Evolutionary conservation across 768 basidiomycete species (phyloP), one percentile per base, ranked within the genome.

Genomic region (Kwoniella bestiolae): DNA sequence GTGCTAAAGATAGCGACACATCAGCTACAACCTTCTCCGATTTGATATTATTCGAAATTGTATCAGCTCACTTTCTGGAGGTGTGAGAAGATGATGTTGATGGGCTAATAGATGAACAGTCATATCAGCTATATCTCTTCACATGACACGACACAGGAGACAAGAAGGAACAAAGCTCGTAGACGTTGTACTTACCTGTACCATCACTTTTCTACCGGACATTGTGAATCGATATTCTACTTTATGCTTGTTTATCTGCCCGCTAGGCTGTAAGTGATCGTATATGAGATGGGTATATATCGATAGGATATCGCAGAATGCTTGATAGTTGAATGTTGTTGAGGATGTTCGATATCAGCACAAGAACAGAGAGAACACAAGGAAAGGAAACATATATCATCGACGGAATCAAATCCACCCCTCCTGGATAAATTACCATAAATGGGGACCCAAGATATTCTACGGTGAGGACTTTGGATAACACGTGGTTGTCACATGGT

Each of bases 201-300:
- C 95, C 92, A 97, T 93, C 86, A 97, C 94, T 80, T 93, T 91
- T 80, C 93, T 90, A 75, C 87, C 88, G 34, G 91, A 92, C 94
- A 97, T 97, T 81, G 77, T 88, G 83, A 38, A 45, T 45, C 32
- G 50, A 63, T 49, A 38, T 7, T 46, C 18, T 41, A 52, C 29
- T 29, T 58, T n/a, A 9, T 35, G 11, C 32, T 25, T 35, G 14
- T 61, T 52, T 11, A 18, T n/a, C 2, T 56, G 64, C 66, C 65
- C 64, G 63, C 59, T 56, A 68, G 45, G 71, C 63, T 56, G 14
- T 60, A 51, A 32, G 52, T 25, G 50, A 11, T 21, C 18, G 14
- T 50, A 12, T 53, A 34, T 16, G 50, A 12, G 25, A n/a, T 34
- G 16, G 9, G 32, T n/a, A 8, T 9, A 6, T 21, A 51, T 51